Evolutionary conservation across 352 stramenopile species (phyloP), one percentile per base, ranked within the genome.

Genomic region (Pythium aphanidermatum): DNA sequence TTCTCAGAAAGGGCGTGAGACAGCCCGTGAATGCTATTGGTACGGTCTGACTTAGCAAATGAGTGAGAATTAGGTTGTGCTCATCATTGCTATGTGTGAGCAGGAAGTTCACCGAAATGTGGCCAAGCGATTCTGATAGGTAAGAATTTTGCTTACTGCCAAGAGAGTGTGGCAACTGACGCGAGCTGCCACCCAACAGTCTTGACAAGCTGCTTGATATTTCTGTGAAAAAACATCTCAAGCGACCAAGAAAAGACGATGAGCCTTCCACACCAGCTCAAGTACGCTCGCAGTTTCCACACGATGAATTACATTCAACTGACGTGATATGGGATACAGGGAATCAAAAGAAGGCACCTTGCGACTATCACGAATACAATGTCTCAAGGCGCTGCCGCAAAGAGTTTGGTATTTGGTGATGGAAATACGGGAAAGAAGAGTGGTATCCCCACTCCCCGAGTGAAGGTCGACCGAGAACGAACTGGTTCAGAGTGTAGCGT

Each of bases 341-440:
- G 51, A 23, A 32, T 55, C 17, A 85, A 83, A 38, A 58, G 73
- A 39, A 55, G 70, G 26, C 68, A 81, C 43, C 36, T 85, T 12
- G 65, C 68, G 10, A 83, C 70, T 12, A 85, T 85, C 46, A 85
- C 73, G 16, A 85, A 83, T 49, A 80, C 67, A 26, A 26, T 77
- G 3, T 24, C 49, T 28, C 17, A 23, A 28, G 46, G 32, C 31
- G 29, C 44, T 21, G 47, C 51, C 24, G 31, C 63, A 12, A 76
- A 77, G 35, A 65, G 16, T 5, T 31, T 69, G 13, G 32, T 64
- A 31, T 54, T 63, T 48, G 49, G 48, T 31, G 53, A 60, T 16
- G 24, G 42, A 25, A 51, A 35, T 24, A 17, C 30, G 21, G 38
- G 43, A 17, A 28, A 17, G 0, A 56, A 56, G 31, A 40, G 35